Evolutionary conservation across 805 yeast genomes (phyloP), one percentile per base, ranked within the genome.

Genomic region (Debaryomyces maramus): DNA sequence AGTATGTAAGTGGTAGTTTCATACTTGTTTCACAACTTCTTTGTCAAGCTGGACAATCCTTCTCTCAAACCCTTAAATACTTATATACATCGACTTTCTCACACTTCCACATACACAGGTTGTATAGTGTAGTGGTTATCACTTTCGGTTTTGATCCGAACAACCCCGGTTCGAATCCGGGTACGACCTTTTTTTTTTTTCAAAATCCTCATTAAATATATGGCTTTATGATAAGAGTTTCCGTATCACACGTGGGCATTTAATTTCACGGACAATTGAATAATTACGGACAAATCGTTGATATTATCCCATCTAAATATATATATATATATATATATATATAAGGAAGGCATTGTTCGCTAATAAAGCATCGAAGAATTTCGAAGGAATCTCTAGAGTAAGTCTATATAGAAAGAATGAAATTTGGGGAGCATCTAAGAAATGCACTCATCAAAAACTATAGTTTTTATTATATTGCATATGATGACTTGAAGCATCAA

Each of bases 341-440:
- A 24, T 5, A n/a, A n/a, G 4, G 11, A n/a, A n/a, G 28, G 13
- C 28, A 8, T 7, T 24, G 28, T 24, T 24, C 28, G 28, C 13
- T 24, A n/a, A 13, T 24, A 15, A n/a, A 3, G 11, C 5, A 24
- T 15, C 28, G 28, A 24, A 15, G 13, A 24, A 24, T 24, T 24
- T 24, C 11, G n/a, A n/a, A n/a, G n/a, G 13, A 24, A 22, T n/a
- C 9, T 24, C 13, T 24, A 13, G 13, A 24, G 6, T 15, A 24
- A 24, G 11, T 24, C 15, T 24, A n/a, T 6, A 24, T 24, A 8
- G 11, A 6, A 14, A 41, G 17, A 16, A 93, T 93, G 97, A 91
- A 90, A 76, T 93, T 93, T 56, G 99, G 99, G 22, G 96, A 90
- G 63, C 95, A 88, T 56, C 76, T 91, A 53, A 82, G 88, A 60